Conservation (phyloP, 2,329 filamentous ascomycete species). For the Macroventuria anomochaeta region DNA sequence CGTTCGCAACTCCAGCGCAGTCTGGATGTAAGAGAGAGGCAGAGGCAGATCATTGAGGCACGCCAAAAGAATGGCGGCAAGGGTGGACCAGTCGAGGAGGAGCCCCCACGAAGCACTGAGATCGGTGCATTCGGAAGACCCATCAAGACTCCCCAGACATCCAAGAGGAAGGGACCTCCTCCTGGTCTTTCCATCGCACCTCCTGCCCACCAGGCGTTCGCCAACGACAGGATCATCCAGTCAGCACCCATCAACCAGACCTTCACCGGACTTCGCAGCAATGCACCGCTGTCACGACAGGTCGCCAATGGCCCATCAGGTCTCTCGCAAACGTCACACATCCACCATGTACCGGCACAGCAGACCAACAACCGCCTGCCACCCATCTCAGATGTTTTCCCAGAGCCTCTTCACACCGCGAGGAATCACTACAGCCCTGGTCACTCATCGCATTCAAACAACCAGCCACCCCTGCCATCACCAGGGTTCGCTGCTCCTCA, state of each 20-base stretch:
- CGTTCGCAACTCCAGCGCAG: slow-evolving; percentile 94
- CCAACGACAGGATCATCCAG: slow-evolving; percentile 93
- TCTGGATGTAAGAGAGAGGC: slow-evolving; percentile 90
- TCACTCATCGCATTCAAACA: slow-evolving; percentile 68
- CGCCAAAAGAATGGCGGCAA: slow-evolving; percentile 79
- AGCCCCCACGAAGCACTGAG: slow-evolving; percentile 40
- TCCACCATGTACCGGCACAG: slow-evolving; percentile 85
- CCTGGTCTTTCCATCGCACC: slow-evolving; percentile 94
- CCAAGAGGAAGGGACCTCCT: slow-evolving; percentile 76
- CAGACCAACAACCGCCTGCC: slow-evolving; percentile 93
- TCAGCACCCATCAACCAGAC: slow-evolving; percentile 94
- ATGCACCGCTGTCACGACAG: slow-evolving; percentile 72
- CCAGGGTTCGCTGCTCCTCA: slow-evolving; percentile 71
- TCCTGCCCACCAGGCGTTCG: slow-evolving; percentile 89
- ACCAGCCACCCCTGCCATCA: slow-evolving; percentile 74
- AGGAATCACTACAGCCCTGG: slow-evolving; percentile 64
- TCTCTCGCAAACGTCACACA: slow-evolving; percentile 83
- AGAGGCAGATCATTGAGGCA: slow-evolving; percentile 92
- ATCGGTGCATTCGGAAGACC: slow-evolving; percentile 52
- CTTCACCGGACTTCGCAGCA: slow-evolving; percentile 82
- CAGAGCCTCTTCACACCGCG: slow-evolving; percentile 68
- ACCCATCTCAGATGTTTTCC: slow-evolving; percentile 93
- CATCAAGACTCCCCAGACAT: slow-evolving; percentile 74
- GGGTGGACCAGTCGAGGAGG: slow-evolving; percentile 36
- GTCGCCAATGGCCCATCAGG: slow-evolving; percentile 82